These are phyloP conservation scores for Saussurea involucrata DNA, from an alignment of 129 eudicot species.

Conservation along the genomic window DNA sequence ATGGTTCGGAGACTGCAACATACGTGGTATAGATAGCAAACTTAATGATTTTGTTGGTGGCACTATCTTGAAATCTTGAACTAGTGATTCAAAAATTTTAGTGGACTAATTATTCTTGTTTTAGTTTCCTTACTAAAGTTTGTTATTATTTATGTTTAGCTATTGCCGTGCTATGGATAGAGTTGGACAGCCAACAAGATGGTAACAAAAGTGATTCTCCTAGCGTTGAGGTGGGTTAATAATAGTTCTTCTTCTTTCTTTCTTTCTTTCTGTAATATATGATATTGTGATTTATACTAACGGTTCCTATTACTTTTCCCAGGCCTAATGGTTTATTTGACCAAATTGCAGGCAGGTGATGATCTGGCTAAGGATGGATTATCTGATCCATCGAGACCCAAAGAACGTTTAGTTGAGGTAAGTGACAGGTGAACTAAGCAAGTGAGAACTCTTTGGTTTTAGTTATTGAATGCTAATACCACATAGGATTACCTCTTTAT, in stretches of 20 bases:
- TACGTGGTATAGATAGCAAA: slow-evolving; percentile 57
- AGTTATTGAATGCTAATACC: neutral
- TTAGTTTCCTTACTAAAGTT: neutral
- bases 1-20: slow-evolving; percentile 97
- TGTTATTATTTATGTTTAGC: slow-evolving; percentile 47
- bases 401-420: slow-evolving; percentile 28
- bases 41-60: neutral
- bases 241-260: too few species aligned
- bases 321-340: slow-evolving; percentile 13
- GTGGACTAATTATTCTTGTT: neutral
- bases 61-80: neutral
- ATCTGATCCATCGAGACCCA: slow-evolving; percentile 21
- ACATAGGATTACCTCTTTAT: neutral
- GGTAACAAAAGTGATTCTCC: slow-evolving; percentile 31
- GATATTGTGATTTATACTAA: neutral
- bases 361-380: slow-evolving; percentile 14
- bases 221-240: slow-evolving; percentile 37
- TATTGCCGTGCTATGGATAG: slow-evolving; percentile 95
- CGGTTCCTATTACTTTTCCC: neutral
- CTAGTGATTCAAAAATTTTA: neutral
- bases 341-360: slow-evolving; percentile 39
- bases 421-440: slow-evolving; percentile 74
- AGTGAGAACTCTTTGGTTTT: slow-evolving; percentile 51
- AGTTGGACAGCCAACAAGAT: slow-evolving; percentile 42
- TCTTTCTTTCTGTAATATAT: slow-evolving; percentile 1